Base-by-base conservation (phyloP, 495 filamentous ascomycete species). In the Hypoxylon subgilvum region DNA sequence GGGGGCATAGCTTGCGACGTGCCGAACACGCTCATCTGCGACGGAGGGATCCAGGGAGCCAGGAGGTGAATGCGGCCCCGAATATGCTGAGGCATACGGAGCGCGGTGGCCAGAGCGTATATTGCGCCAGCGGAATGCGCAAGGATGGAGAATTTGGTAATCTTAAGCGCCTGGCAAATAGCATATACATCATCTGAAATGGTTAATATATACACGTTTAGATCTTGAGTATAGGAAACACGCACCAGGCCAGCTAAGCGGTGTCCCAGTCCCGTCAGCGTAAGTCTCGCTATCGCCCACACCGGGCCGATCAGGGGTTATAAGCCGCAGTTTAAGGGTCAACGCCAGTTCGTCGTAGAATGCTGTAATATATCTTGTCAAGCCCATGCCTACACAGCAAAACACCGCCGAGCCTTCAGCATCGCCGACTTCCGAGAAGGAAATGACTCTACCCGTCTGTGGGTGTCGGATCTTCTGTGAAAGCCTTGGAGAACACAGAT, bases 101-200 rank as follows among this genome's bases (percentile, higher is more conserved):
- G 80, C 4, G 95, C 94, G 0, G 95, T 97, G 14, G 94, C 95
- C 19, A 99, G 84, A 19, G 94, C 95, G 66, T 99, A 99, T 52
- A 99, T 96, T 14, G 94, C 95, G 17, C 94, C 94, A 7, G 94
- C 94, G 7, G 92, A 96, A 69, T 99, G 94, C n/a, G 95, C 94
- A 4, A 99, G 81, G 25, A 99, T 91, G 12, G 92, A 97, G 72
- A 99, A 97, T 57, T 96, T 96, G 16, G 86, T 94, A 56, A 99
- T 94, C 65, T 90, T 91, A 43, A 97, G 81, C 28, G 88, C 76
- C 64, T 96, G 91, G 74, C 94, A 99, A 23, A 97, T 96, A 47
- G 91, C 90, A 14, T 92, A 86, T 45, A 99, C 91, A 73, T 99
- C 94, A 74, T 99, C 94, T 90, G 56, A 6, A 49, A 23, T 41